Percentiles rank a stretch among this genome's conserved stretches.
phyloP scores from a whole-genome alignment of 306 rosid genomes.

The Trichosanthes cucumerina region DNA sequence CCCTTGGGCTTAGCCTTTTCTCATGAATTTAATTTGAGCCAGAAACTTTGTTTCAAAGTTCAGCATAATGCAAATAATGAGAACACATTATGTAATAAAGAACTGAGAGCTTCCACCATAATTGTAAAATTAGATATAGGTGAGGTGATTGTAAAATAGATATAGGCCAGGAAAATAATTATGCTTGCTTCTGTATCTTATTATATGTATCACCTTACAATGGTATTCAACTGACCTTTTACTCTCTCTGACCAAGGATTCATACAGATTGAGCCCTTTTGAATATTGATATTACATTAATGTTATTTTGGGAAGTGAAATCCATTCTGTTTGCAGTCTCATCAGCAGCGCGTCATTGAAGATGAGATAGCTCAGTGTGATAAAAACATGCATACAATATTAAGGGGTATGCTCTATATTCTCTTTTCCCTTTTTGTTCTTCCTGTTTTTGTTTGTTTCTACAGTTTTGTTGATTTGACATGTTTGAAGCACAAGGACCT shows the following conservation, averaged over 20 bases:
- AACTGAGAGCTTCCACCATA: neutral
- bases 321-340: constrained; percentile 40
- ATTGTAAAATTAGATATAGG: neutral
- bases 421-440: neutral
- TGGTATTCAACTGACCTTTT: neutral
- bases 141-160: neutral
- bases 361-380: constrained; percentile 60
- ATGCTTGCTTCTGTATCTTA: neutral
- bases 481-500: neutral
- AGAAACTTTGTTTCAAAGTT: neutral
- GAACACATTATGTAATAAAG: neutral
- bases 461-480: neutral
- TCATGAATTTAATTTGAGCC: neutral
- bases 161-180: neutral
- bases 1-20: neutral
- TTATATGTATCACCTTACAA: neutral
- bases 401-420: constrained; percentile 38
- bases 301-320: neutral
- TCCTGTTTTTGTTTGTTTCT: neutral
- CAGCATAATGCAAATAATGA: neutral
- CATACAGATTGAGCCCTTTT: neutral
- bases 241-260: neutral
- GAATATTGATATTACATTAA: neutral
- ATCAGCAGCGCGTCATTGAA: constrained; percentile 48
- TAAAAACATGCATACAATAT: constrained; percentile 38